Conservation (phyloP, 768 basidiomycete species). For the Russula dissimulans region DNA sequence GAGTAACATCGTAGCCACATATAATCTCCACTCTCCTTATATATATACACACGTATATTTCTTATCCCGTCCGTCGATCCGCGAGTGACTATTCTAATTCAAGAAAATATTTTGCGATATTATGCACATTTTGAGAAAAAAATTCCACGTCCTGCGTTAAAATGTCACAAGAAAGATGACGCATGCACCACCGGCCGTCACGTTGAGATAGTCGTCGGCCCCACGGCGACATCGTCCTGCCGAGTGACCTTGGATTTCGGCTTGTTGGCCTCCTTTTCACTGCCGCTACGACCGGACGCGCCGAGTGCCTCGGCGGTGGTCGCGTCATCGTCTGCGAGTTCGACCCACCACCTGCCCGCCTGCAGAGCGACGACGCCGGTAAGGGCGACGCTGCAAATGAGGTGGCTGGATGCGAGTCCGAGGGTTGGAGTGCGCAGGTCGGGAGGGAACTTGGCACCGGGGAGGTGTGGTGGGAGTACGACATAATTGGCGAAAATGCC, state of each 20-base stretch:
- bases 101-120: neutral
- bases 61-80: neutral
- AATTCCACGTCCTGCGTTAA: neutral
- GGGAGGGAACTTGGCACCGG: constrained; percentile 52
- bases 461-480: constrained; percentile 24
- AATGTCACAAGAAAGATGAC: neutral
- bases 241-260: neutral
- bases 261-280: neutral
- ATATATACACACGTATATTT: constrained; percentile 1
- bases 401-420: constrained; percentile 74
- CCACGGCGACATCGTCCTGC: neutral
- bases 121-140: too few species aligned
- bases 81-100: neutral
- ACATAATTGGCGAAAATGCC: constrained; percentile 51
- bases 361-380: constrained; percentile 82
- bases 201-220: neutral
- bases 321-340: constrained; percentile 56
- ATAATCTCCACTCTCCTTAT: constrained; percentile 5
- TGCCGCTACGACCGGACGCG: neutral
- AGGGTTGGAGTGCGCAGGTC: constrained; percentile 54
- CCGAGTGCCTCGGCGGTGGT: constrained; percentile 26
- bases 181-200: neutral
- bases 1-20: constrained; percentile 30
- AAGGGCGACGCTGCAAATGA: constrained; percentile 79
- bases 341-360: constrained; percentile 80